Percentiles rank a stretch among this genome's conserved stretches.
Conservation (phyloP, 306 rosid genomes). For the Mucuna pruriens region DNA sequence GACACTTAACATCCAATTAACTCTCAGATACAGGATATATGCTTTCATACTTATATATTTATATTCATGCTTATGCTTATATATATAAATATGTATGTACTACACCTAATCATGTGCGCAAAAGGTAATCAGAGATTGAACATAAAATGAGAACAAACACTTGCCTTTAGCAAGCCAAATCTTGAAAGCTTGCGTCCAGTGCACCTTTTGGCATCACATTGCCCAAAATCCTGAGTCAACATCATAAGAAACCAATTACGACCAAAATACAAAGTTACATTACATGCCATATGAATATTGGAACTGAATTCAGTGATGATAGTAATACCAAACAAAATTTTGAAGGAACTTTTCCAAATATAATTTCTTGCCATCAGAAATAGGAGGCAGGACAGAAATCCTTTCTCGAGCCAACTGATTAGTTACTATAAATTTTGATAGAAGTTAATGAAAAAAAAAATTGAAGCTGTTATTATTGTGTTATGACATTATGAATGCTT, state of each 20-base stretch:
- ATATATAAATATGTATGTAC: not conserved
- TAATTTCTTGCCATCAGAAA: not conserved
- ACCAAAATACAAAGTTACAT: conserved; percentile 8
- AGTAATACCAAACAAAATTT: not conserved
- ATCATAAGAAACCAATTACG: conserved; percentile 36
- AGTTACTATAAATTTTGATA: not conserved
- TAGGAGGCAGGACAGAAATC: not conserved
- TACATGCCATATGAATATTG: not conserved
- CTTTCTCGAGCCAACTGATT: not conserved
- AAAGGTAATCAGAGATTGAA: conserved; percentile 7
- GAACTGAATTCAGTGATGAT: not conserved
- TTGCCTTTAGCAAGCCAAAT: conserved; percentile 74
- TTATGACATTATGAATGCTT: not conserved
- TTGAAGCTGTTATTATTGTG: not conserved
- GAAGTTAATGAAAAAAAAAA: not conserved
- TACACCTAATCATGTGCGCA: not conserved
- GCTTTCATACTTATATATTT: not conserved
- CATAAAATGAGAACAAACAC: conserved; percentile 44
- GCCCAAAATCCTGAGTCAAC: conserved; percentile 84
- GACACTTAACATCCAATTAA: not conserved
- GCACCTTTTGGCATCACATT: conserved; percentile 91
- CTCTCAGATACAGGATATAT: not conserved
- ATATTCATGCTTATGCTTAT: conserved; percentile 1
- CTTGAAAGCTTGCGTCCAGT: conserved; percentile 97
- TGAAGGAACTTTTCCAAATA: not conserved